These are phyloP conservation scores for Cordyceps cicadae DNA, from an alignment of 2,329 filamentous ascomycete species.

Conservation along the genomic window DNA sequence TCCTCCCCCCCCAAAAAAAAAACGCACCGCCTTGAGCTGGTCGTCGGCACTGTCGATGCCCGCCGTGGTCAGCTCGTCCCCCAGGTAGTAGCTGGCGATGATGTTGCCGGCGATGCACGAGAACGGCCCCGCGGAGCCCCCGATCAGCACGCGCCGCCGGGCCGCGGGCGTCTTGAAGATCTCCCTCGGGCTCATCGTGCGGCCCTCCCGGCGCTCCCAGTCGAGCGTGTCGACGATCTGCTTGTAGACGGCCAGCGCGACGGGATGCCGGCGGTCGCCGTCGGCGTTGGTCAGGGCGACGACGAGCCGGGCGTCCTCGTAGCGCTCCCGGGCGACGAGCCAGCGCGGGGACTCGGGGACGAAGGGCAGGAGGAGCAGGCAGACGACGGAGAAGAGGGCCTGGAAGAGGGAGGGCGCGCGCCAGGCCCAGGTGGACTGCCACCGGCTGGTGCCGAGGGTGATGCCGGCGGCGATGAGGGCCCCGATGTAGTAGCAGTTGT, in stretches of 20 bases:
- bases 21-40: slow-evolving; percentile 33
- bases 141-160: slow-evolving; percentile 37
- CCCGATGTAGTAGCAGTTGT: slow-evolving; percentile 28
- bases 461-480: slow-evolving; percentile 39
- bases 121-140: slow-evolving; percentile 34
- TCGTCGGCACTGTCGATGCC: slow-evolving; percentile 34
- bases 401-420: slow-evolving; percentile 27
- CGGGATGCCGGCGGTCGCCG: slow-evolving; percentile 30
- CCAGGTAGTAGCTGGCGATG: slow-evolving; percentile 33
- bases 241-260: slow-evolving; percentile 13
- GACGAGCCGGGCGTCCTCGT: slow-evolving; percentile 31
- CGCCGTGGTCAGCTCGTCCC: slow-evolving; percentile 34
- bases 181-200: slow-evolving; percentile 34
- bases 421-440: slow-evolving; percentile 29
- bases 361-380: slow-evolving; percentile 22
- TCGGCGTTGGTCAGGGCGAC: slow-evolving; percentile 37
- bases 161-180: slow-evolving; percentile 40
- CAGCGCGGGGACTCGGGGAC: slow-evolving; percentile 39
- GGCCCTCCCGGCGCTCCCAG: slow-evolving; percentile 33
- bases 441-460: slow-evolving; percentile 27
- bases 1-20: no score
- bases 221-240: slow-evolving; percentile 34
- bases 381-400: slow-evolving; percentile 20
- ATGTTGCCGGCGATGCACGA: slow-evolving; percentile 25
- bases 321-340: slow-evolving; percentile 32